Conservation (phyloP, 2,329 filamentous ascomycete genomes). For the Zopfia rhizophila region DNA sequence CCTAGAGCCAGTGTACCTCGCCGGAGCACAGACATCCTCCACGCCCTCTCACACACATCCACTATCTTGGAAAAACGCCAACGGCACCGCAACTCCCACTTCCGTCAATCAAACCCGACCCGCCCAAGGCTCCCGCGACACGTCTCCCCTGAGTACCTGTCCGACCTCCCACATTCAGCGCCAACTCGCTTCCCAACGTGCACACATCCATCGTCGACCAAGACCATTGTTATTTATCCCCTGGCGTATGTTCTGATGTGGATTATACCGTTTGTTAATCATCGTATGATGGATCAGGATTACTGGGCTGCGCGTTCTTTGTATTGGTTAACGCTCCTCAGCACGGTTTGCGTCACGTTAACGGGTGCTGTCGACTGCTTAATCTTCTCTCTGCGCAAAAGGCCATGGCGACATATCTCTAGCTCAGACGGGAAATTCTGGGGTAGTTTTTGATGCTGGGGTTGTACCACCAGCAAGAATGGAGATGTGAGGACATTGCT, state of each 20-base stretch:
- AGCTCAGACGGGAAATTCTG: slow-evolving; percentile 55
- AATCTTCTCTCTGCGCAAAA: slow-evolving; percentile 75
- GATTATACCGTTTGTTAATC: slow-evolving; percentile 75
- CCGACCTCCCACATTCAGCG: slow-evolving; percentile 17
- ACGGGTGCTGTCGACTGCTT: slow-evolving; percentile 75
- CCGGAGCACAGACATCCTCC: slow-evolving; percentile 8
- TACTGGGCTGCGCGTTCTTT: slow-evolving; percentile 63
- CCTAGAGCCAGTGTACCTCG: slow-evolving; percentile 9
- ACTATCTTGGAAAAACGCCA: slow-evolving; percentile 16
- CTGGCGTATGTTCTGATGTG: slow-evolving; percentile 77
- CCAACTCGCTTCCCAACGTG: slow-evolving; percentile 51
- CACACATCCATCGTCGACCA: slow-evolving; percentile 73
- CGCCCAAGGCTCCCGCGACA: slow-evolving; percentile 2
- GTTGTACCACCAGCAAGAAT: background rate
- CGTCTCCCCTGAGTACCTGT: slow-evolving; percentile 8
- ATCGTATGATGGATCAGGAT: slow-evolving; percentile 69
- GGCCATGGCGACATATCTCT: slow-evolving; percentile 72
- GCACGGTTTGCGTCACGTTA: slow-evolving; percentile 68
- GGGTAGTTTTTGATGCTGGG: slow-evolving; percentile 51
- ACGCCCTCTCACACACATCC: slow-evolving; percentile 20
- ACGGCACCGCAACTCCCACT: slow-evolving; percentile 6
- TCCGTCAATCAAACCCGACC: background rate
- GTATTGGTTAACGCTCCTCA: slow-evolving; percentile 65
- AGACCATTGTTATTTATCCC: slow-evolving; percentile 79
- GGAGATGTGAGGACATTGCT: background rate